Conservation (phyloP, 2,329 filamentous ascomycete species). For the Atkinsonella hypoxylon region DNA sequence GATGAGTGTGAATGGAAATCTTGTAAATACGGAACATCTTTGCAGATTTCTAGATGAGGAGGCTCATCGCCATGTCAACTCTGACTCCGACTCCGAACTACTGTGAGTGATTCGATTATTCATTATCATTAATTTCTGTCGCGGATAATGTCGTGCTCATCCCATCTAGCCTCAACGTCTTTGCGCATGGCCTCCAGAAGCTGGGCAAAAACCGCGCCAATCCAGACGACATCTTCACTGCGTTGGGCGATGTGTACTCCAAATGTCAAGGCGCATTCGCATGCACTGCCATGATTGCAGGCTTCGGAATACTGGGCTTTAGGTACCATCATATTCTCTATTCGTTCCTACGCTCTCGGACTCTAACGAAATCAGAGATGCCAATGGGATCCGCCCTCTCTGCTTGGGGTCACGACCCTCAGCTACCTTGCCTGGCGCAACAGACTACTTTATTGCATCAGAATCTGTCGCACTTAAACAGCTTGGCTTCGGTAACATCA, state of each 20-base stretch:
- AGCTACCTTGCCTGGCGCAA: slow-evolving; percentile 45
- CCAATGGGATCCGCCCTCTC: slow-evolving; percentile 63
- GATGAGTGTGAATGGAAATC: slow-evolving; percentile 77
- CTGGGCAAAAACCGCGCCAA: slow-evolving; percentile 74
- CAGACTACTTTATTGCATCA: slow-evolving; percentile 84
- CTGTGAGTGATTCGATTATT: slow-evolving; percentile 5
- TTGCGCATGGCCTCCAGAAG: slow-evolving; percentile 69
- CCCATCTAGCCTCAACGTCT: slow-evolving; percentile 55
- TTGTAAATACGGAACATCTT: slow-evolving; percentile 64
- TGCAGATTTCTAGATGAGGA: slow-evolving; percentile 62
- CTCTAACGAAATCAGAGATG: slow-evolving; percentile 4
- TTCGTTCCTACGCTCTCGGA: no score
- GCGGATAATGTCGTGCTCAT: no score
- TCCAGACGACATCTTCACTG: slow-evolving; percentile 62
- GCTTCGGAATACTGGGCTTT: slow-evolving; percentile 71
- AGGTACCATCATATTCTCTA: slow-evolving; percentile 26
- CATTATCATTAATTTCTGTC: no score
- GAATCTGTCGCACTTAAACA: slow-evolving; percentile 77
- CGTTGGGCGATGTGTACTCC: slow-evolving; percentile 59
- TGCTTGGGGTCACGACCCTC: slow-evolving; percentile 65
- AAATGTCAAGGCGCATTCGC: slow-evolving; percentile 66
- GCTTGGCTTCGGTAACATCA: slow-evolving; percentile 65
- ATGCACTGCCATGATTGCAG: slow-evolving; percentile 70
- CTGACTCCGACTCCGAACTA: slow-evolving; percentile 70
- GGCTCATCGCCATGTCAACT: slow-evolving; percentile 79